Conservation (phyloP, 2,329 filamentous ascomycete genomes). For the Fusarium sp. region DNA sequence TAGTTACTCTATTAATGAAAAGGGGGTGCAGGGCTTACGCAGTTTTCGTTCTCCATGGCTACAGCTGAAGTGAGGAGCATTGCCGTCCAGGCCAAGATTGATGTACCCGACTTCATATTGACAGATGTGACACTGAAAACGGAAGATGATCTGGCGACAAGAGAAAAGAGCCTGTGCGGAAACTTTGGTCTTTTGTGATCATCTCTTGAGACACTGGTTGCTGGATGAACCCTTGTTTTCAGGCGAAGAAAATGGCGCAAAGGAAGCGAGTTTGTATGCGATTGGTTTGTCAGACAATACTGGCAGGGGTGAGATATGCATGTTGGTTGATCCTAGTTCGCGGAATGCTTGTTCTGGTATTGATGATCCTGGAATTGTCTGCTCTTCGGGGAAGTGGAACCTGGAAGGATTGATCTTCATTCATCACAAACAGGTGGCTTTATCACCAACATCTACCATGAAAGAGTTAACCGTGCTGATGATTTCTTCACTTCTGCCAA, state of each 20-base stretch:
- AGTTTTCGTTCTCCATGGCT: not conserved
- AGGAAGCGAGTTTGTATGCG: not conserved
- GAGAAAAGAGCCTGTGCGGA: constrained; percentile 16
- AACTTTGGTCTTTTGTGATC: constrained; percentile 16
- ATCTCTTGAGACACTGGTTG: not conserved
- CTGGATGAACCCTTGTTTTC: not conserved
- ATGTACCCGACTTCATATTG: constrained; percentile 13
- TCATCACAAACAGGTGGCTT: not conserved
- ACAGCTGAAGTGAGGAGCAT: not conserved
- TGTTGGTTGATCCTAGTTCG: not conserved
- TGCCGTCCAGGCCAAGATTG: constrained; percentile 15
- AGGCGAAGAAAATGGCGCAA: constrained; percentile 9
- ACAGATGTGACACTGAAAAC: not conserved
- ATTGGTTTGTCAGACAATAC: not conserved
- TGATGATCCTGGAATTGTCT: not conserved
- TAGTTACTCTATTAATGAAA: not conserved
- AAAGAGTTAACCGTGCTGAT: too few relatives aligned
- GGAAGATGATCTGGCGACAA: constrained; percentile 1
- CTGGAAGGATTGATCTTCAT: not conserved
- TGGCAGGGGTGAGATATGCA: not conserved
- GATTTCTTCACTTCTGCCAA: not conserved
- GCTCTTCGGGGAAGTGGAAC: not conserved
- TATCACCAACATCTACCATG: not conserved
- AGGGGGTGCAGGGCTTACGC: constrained; percentile 1
- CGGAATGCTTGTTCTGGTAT: not conserved